phyloP scores from a whole-genome alignment of 306 rosid species.

The Argentina anserina region DNA sequence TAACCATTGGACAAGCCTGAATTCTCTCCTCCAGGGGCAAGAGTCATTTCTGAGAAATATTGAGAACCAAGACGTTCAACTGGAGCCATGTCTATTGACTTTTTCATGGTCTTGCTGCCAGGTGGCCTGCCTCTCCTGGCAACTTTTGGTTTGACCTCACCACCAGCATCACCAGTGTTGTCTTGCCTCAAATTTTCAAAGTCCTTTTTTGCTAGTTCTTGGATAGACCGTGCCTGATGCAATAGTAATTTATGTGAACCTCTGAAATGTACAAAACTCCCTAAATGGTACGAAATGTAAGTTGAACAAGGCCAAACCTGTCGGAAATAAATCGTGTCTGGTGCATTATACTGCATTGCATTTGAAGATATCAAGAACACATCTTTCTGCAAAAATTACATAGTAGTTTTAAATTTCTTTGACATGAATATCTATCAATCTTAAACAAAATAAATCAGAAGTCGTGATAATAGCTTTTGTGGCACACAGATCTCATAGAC shows the following conservation, averaged over 20 bases:
- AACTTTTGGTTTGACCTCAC: constrained; percentile 62
- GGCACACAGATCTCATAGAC: neutral
- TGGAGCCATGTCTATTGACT: constrained; percentile 43
- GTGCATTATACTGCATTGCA: constrained; percentile 84
- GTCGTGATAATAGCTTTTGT: neutral
- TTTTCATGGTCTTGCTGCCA: constrained; percentile 64
- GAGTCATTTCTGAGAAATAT: constrained; percentile 54
- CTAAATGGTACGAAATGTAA: neutral
- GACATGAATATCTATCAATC: neutral
- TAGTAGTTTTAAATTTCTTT: constrained; percentile 21
- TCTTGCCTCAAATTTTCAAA: constrained; percentile 86
- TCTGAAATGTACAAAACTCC: constrained; percentile 10
- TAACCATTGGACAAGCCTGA: constrained; percentile 51
- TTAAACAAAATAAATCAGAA: neutral
- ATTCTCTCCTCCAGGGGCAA: constrained; percentile 65
- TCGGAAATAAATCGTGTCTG: constrained; percentile 75
- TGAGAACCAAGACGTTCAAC: constrained; percentile 49
- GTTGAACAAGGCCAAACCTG: constrained; percentile 56
- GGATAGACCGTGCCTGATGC: constrained; percentile 77
- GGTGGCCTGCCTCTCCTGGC: constrained; percentile 91
- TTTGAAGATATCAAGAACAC: constrained; percentile 82
- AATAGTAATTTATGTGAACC: constrained; percentile 16
- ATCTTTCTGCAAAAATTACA: constrained; percentile 66
- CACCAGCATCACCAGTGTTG: constrained; percentile 41
- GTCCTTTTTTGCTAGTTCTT: constrained; percentile 83